Base-by-base conservation (phyloP, 169 alveolate species). In the Plasmodium berghei region DNA sequence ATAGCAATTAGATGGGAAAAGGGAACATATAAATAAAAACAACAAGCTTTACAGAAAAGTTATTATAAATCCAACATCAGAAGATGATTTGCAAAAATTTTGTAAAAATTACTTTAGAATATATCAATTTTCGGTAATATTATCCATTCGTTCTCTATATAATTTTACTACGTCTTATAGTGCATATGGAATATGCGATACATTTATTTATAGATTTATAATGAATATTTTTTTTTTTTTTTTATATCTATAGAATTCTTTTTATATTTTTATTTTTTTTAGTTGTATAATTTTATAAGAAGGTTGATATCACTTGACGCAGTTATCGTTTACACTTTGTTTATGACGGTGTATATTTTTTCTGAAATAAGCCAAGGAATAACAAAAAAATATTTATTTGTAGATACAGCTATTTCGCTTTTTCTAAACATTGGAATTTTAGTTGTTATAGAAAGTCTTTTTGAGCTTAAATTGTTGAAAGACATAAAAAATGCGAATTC, bases 11-110 rank as follows among this genome's bases (percentile, higher is more conserved):
- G 71, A 67, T 62, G 90, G 85, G 24, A 83, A 83, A 22, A 67
- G 85, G 56, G 70, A 83, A 58, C 56, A 58, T 46, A 18, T 66
- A 69, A 73, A 64, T n/a, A 70, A 72, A 22, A 72, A 64, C 58
- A 72, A 71, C 22, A 86, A 86, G 20, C 20, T 71, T 26, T 86
- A 86, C 67, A 86, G 91, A 71, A 86, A 86, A 86, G 87, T 86
- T 72, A 64, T 70, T 70, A 86, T 86, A 72, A 86, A 86, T 59
- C 91, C 91, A 52, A 71, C 75, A 2, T 70, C 87, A n/a, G 91
- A 86, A 86, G 91, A 86, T 42, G 91, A 86, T 24, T 46, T 86
- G 34, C 91, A 86, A 71, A 86, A 86, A 58, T 86, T 86, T 54
- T 71, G 91, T 71, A 86, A 56, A 63, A 86, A 86, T 34, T 86